Conservation (phyloP, 78 protist genomes). For the Dictyostelium discoideum region dicty_2.7 NC_007088.5:6848001-6848500, state of each 20-base stretch:
- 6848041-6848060: slow-evolving; percentile 87
- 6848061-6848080: slow-evolving; percentile 88
- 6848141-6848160: slow-evolving; percentile 88
- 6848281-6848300: slow-evolving; percentile 82
- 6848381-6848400: slow-evolving; percentile 91
- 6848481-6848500: neutral
- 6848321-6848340: slow-evolving; percentile 88
- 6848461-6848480: neutral
- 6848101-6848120: slow-evolving; percentile 90
- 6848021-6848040: slow-evolving; percentile 83
- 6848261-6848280: slow-evolving; percentile 91
- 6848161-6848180: slow-evolving; percentile 90
- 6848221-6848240: slow-evolving; percentile 90
- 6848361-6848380: slow-evolving; percentile 87
- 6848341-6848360: slow-evolving; percentile 79
- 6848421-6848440: slow-evolving; percentile 76
- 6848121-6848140: slow-evolving; percentile 93
- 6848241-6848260: slow-evolving; percentile 92
- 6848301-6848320: slow-evolving; percentile 68
- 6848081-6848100: slow-evolving; percentile 84
- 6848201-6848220: slow-evolving; percentile 97
- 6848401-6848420: slow-evolving; percentile 80
- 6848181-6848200: slow-evolving; percentile 90
- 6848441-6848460: neutral
- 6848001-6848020: slow-evolving; percentile 64